Base-by-base conservation (phyloP, 352 stramenopile species). In the Thalassiosira livingstoniorum region DNA sequence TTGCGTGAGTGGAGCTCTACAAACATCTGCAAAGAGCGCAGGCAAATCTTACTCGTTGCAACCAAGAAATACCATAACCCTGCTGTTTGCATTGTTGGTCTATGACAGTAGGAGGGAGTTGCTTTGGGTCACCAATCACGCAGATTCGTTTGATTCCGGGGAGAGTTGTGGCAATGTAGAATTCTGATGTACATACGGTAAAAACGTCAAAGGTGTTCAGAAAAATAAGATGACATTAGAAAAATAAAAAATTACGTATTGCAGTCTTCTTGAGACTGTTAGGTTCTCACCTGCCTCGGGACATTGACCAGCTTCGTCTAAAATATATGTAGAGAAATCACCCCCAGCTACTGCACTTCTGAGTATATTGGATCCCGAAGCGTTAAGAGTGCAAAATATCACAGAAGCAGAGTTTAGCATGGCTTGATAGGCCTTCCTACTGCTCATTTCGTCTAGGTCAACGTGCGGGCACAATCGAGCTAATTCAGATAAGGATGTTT, bases 261-360 rank as follows among this genome's bases (percentile, higher is more conserved):
- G n/a, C n/a, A n/a, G n/a, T n/a, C n/a, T n/a, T n/a, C 39, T 37
- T 25, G 11, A 31, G 5, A 61, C 45, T 32, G 47, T 0, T 45
- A 21, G 11, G 0, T 63, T 0, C 68, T 77, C 51, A 77, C 68
- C 68, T 23, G 79, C 66, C 58, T 86, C 79, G 29, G 79, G 43
- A 43, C 72, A 82, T 58, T 86, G 79, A n/a, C 79, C 63, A 25
- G 62, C 79, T 82, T 86, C 79, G 70, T 86, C 79, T 39, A 86
- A 72, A 64, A 86, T 79, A 15, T 78, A 72, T n/a, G 79, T 86
- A 23, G 63, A 61, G 47, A 70, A 67, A 18, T 45, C 21, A 66
- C n/a, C n/a, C n/a, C n/a, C n/a, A n/a, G n/a, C n/a, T n/a, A 74
- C 60, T 67, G 57, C 57, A 65, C 67, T 82, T 57, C 61, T 65